A percentile compares a stretch with the other conserved stretches of the same genome.
Evolutionary conservation across 179 eudicot genomes (phyloP).

Genomic region (Sideroxylon spinosum): DNA sequence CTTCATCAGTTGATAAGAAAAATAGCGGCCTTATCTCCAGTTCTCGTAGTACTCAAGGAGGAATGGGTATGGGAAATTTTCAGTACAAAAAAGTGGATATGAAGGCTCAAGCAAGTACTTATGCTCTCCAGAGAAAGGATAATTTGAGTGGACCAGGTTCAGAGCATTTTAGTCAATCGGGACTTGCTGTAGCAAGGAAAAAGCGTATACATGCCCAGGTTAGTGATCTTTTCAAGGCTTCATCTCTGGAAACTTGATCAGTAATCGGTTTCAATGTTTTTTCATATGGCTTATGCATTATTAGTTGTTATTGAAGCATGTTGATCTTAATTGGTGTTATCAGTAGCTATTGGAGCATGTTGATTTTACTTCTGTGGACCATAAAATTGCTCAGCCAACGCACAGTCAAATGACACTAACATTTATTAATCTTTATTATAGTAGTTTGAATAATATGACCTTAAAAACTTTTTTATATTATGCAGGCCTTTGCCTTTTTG

Average conservation of each 20-base stretch:
- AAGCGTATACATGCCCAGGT: slow-evolving; percentile 87
- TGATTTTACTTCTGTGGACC: not conserved
- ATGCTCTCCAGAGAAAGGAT: slow-evolving; percentile 51
- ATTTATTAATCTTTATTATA: not conserved
- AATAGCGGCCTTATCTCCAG: slow-evolving; percentile 40
- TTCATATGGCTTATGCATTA: not conserved
- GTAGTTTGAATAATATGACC: not conserved
- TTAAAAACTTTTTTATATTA: not conserved
- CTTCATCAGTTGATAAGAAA: slow-evolving; percentile 46
- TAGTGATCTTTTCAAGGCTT: slow-evolving; percentile 17
- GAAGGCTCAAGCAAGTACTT: slow-evolving; percentile 45
- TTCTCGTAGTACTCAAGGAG: slow-evolving; percentile 47
- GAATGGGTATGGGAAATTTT: slow-evolving; percentile 46
- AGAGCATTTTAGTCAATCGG: slow-evolving; percentile 62
- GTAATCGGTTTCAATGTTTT: not conserved
- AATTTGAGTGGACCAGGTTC: slow-evolving; percentile 43
- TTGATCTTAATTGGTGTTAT: not conserved
- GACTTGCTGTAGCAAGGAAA: slow-evolving; percentile 69
- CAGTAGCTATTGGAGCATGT: not conserved
- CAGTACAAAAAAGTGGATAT: slow-evolving; percentile 54
- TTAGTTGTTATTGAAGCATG: not conserved
- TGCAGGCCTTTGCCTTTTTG: not conserved
- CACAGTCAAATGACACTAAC: not conserved
- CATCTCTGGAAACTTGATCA: not conserved
- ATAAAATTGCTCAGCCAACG: not conserved